Percentiles rank a stretch among this genome's conserved stretches.
Evolutionary conservation across 257 asterid species (phyloP).

Genomic region (Solanum pimpinellifolium): DNA sequence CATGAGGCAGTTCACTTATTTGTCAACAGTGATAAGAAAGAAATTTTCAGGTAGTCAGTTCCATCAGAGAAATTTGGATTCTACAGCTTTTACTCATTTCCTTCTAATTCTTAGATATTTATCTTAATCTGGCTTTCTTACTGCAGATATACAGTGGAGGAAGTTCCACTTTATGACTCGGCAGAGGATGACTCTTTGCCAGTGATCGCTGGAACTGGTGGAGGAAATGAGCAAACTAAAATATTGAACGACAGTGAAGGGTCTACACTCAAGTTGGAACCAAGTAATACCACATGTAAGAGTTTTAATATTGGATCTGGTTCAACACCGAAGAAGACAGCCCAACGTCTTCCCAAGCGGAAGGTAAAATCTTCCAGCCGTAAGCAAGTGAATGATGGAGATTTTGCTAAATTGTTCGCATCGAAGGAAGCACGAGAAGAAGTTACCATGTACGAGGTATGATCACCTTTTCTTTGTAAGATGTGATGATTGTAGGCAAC

Average conservation of each 20-base stretch:
- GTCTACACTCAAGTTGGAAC: constrained; percentile 18
- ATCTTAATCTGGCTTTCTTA: constrained; percentile 4
- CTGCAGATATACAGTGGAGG: constrained; percentile 74
- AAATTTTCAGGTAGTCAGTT: not conserved
- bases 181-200: constrained; percentile 77
- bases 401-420: constrained; percentile 51
- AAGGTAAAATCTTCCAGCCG: constrained; percentile 29
- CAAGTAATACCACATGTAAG: constrained; percentile 44
- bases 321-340: constrained; percentile 43
- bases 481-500: not conserved
- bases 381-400: constrained; percentile 41
- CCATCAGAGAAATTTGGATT: not conserved
- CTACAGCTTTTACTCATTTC: not conserved
- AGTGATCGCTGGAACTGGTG: constrained; percentile 15
- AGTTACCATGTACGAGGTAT: constrained; percentile 56
- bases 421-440: constrained; percentile 69
- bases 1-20: not conserved
- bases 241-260: constrained; percentile 13
- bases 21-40: not conserved
- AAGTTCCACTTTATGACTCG: constrained; percentile 87
- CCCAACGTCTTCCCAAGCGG: constrained; percentile 30
- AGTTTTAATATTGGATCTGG: constrained; percentile 41
- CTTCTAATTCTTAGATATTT: not conserved
- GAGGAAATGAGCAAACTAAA: constrained; percentile 13
- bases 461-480: not conserved